A percentile compares a stretch with the other conserved stretches of the same genome.
phyloP scores from a whole-genome alignment of 139 green algal genomes.

The Prasinococcaceae sp. region DNA sequence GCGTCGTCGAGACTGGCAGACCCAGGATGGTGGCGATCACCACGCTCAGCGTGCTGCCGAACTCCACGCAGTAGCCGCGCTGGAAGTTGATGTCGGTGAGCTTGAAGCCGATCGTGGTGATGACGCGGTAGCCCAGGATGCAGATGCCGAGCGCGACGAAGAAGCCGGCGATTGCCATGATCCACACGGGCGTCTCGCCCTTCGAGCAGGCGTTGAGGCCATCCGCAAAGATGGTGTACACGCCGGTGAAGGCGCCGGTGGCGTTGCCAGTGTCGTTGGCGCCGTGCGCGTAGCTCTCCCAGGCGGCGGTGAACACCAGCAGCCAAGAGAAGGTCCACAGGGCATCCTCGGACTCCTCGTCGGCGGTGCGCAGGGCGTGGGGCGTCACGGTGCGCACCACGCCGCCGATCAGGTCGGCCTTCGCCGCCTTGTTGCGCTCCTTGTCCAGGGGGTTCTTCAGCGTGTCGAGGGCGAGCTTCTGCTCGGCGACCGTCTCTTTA shows the following conservation, averaged over 20 bases:
- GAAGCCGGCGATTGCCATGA: slow-evolving; percentile 11
- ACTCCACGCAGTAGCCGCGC: slow-evolving; percentile 13
- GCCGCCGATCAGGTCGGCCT: neutral
- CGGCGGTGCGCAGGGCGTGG: too few relatives aligned
- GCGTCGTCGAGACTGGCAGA: slow-evolving; percentile 44
- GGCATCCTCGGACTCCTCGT: slow-evolving; percentile 4
- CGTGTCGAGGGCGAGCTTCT: too few relatives aligned
- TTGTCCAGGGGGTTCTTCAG: too few relatives aligned
- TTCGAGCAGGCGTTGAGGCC: slow-evolving; percentile 8
- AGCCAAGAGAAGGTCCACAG: slow-evolving; percentile 7
- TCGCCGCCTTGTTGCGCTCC: neutral
- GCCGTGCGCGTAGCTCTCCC: slow-evolving; percentile 3
- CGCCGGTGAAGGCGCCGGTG: slow-evolving; percentile 1
- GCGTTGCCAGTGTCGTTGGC: slow-evolving; percentile 5
- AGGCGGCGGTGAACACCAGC: slow-evolving; percentile 1
- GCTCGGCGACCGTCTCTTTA: too few relatives aligned
- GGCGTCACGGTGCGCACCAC: too few relatives aligned
- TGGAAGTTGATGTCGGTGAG: slow-evolving; percentile 16
- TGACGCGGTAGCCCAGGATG: slow-evolving; percentile 11
- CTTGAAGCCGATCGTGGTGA: slow-evolving; percentile 12
- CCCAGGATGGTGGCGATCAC: slow-evolving; percentile 31
- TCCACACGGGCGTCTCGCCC: slow-evolving; percentile 12
- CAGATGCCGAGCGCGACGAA: slow-evolving; percentile 6
- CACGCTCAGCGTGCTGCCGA: slow-evolving; percentile 6
- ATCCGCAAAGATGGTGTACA: slow-evolving; percentile 3